phyloP scores from a whole-genome alignment of 257 asterid species.

The Solanum peruvianum region DNA sequence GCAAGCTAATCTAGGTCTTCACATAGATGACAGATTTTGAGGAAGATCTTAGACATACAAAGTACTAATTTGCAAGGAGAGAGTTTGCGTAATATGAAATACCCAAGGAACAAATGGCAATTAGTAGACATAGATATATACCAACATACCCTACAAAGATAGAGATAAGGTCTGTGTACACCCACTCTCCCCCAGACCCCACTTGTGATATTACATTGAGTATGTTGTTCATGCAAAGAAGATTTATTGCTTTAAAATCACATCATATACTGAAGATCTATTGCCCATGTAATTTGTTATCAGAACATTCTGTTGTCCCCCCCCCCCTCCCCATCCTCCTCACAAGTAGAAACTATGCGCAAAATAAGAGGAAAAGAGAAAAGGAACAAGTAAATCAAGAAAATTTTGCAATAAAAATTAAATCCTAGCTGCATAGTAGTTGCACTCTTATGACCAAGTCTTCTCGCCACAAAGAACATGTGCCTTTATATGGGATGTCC shows the following conservation, averaged over 20 bases:
- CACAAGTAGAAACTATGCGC: neutral
- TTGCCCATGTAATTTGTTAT: neutral
- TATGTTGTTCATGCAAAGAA: neutral
- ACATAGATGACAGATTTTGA: neutral
- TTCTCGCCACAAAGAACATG: neutral
- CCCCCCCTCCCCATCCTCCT: neutral
- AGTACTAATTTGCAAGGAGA: neutral
- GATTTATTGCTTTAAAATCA: neutral
- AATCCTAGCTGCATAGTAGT: neutral
- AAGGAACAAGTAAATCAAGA: neutral
- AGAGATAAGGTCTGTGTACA: neutral
- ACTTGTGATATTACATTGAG: neutral
- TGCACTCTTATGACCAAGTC: neutral
- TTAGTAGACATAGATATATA: neutral
- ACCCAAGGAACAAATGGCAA: neutral
- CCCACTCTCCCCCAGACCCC: neutral
- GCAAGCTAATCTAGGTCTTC: neutral
- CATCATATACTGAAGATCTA: neutral
- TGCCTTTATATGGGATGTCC: neutral
- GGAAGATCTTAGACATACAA: neutral
- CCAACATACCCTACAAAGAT: neutral
- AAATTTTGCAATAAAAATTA: neutral
- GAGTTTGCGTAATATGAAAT: neutral
- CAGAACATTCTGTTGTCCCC: neutral
- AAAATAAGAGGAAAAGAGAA: neutral